phyloP scores from a whole-genome alignment of 2,329 filamentous ascomycete genomes.

The Massarina eburnea region DNA sequence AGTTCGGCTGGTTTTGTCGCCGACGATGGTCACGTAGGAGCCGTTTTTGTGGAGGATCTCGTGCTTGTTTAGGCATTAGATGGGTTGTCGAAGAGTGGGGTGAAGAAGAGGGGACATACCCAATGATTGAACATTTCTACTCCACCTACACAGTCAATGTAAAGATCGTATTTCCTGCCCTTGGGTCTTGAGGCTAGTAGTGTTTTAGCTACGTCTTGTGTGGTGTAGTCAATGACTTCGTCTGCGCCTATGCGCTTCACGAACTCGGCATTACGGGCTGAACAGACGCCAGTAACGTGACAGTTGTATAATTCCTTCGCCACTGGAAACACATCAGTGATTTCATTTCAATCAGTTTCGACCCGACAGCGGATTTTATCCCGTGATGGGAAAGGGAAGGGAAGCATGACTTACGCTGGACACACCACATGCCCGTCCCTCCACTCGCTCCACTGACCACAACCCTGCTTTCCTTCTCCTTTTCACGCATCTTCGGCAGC shows the following conservation, averaged over 20 bases:
- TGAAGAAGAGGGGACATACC: constrained; percentile 12
- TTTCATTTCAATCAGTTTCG: too few relatives aligned
- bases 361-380: not conserved
- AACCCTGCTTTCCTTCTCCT: constrained; percentile 18
- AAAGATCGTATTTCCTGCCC: constrained; percentile 45
- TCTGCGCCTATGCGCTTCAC: constrained; percentile 53
- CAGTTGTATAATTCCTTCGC: constrained; percentile 44
- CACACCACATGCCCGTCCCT: constrained; percentile 37
- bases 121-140: constrained; percentile 48
- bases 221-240: constrained; percentile 45
- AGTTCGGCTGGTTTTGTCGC: constrained; percentile 42
- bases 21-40: constrained; percentile 47
- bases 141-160: constrained; percentile 55
- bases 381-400: constrained; percentile 2
- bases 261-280: constrained; percentile 49
- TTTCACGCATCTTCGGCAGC: constrained; percentile 16
- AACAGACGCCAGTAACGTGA: constrained; percentile 53
- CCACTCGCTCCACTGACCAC: constrained; percentile 34
- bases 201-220: constrained; percentile 30
- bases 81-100: not conserved
- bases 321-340: too few relatives aligned
- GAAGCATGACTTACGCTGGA: constrained; percentile 45
- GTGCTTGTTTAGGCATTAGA: constrained; percentile 9
- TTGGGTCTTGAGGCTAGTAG: constrained; percentile 35
- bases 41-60: constrained; percentile 36